phyloP scores from a whole-genome alignment of 1,139 yeast species.

The Suhomyces ambrosiae region DNA sequence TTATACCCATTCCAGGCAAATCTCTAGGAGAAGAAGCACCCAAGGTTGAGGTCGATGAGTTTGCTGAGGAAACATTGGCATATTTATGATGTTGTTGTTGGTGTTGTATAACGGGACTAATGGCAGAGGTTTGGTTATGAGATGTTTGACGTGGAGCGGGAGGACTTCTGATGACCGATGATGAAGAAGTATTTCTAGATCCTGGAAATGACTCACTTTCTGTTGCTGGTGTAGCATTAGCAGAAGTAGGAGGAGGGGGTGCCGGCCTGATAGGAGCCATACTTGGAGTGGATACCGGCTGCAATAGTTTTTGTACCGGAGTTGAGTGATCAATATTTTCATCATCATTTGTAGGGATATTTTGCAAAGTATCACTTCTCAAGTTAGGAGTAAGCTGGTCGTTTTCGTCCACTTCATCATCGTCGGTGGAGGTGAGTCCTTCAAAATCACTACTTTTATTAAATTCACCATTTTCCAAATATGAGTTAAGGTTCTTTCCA shows the following conservation, averaged over 20 bases:
- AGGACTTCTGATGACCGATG: conserved; percentile 29
- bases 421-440: conserved; percentile 9
- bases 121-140: conserved; percentile 36
- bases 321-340: conserved; percentile 33
- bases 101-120: conserved; percentile 34
- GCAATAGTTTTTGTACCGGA: conserved; percentile 7
- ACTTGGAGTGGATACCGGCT: conserved; percentile 5
- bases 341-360: conserved; percentile 39
- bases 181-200: conserved; percentile 21
- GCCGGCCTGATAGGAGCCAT: conserved; percentile 5
- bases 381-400: conserved; percentile 16
- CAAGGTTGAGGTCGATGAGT: conserved; percentile 16
- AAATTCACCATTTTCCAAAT: conserved; percentile 14
- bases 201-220: conserved; percentile 4
- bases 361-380: conserved; percentile 30
- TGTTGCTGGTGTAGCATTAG: conserved; percentile 1
- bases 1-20: conserved; percentile 29
- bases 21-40: conserved; percentile 27
- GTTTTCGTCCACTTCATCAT: conserved; percentile 5
- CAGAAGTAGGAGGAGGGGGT: conserved; percentile 8
- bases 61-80: conserved; percentile 15
- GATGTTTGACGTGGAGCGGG: conserved; percentile 14
- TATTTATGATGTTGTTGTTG: conserved; percentile 17
- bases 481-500: conserved; percentile 12
- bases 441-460: conserved; percentile 20